These are phyloP conservation scores for Saprolegnia parasitica DNA, from an alignment of 352 stramenopile species.

Conservation along the genomic window DNA sequence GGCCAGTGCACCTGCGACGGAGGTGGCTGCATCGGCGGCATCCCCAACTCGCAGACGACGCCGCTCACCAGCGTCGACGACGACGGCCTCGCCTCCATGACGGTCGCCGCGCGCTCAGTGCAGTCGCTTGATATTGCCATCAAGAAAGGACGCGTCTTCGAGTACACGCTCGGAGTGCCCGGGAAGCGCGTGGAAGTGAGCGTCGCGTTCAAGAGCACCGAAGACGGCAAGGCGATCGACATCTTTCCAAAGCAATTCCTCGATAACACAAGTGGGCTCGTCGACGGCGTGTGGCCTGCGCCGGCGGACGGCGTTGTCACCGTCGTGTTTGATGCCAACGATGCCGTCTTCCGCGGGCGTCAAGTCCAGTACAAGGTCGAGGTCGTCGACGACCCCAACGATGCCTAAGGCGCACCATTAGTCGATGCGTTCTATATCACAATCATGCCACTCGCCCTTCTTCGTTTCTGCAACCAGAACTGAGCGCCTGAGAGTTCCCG, in stretches of 20 bases:
- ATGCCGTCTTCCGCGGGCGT: conserved; percentile 4
- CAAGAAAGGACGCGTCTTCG: background rate
- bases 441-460: no score
- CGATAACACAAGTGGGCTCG: background rate
- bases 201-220: background rate
- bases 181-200: conserved; percentile 12
- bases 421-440: no score
- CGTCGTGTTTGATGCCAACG: background rate
- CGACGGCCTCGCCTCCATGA: conserved; percentile 8
- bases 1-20: background rate
- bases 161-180: background rate
- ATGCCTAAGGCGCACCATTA: background rate
- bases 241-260: background rate
- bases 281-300: background rate
- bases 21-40: conserved; percentile 9
- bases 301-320: background rate
- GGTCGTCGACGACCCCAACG: background rate
- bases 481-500: no score
- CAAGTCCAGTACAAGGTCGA: conserved; percentile 14
- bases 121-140: conserved; percentile 6
- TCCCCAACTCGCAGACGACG: conserved; percentile 18
- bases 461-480: no score
- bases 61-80: conserved; percentile 3
- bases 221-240: background rate
- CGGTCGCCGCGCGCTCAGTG: background rate